phyloP scores from a whole-genome alignment of 768 basidiomycete species.

The Mycena leptocephala region DNA sequence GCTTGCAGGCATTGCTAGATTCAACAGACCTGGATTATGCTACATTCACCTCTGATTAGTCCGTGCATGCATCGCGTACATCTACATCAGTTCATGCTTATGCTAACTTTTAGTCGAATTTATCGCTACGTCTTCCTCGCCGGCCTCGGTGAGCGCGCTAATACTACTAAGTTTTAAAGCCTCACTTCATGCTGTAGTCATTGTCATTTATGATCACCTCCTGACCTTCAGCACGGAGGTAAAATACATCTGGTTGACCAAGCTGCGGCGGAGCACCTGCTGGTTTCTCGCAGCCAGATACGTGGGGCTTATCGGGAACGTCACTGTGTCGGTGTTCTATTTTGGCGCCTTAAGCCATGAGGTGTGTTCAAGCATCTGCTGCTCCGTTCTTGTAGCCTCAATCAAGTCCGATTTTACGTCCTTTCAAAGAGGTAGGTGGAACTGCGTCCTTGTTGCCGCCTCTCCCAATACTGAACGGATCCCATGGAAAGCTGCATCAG shows the following conservation, averaged over 20 bases:
- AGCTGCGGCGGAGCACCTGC: constrained; percentile 26
- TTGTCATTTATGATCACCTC: constrained; percentile 26
- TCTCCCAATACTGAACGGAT: constrained; percentile 22
- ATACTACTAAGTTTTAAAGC: constrained; percentile 11
- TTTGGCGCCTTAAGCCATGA: constrained; percentile 19
- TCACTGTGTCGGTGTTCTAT: constrained; percentile 14
- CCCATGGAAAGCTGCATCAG: constrained; percentile 19
- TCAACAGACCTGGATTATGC: constrained; percentile 19
- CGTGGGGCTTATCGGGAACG: constrained; percentile 20
- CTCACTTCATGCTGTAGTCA: constrained; percentile 22
- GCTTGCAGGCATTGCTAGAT: constrained; percentile 10
- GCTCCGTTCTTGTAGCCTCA: constrained; percentile 8
- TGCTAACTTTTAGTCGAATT: constrained; percentile 25
- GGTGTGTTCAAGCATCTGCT: constrained; percentile 23
- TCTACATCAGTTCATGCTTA: constrained; percentile 15
- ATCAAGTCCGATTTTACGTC: constrained; percentile 16
- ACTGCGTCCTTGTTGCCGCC: constrained; percentile 2
- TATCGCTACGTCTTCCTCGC: constrained; percentile 20
- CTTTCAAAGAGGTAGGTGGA: constrained; percentile 20
- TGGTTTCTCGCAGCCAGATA: constrained; percentile 25
- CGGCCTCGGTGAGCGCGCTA: constrained; percentile 13
- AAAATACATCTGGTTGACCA: constrained; percentile 25
- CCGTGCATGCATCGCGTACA: constrained; percentile 10
- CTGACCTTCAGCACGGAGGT: constrained; percentile 22
- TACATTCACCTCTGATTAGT: constrained; percentile 23